Base-by-base conservation (phyloP, 2,329 filamentous ascomycete genomes). In the Cercospora sp. region DNA sequence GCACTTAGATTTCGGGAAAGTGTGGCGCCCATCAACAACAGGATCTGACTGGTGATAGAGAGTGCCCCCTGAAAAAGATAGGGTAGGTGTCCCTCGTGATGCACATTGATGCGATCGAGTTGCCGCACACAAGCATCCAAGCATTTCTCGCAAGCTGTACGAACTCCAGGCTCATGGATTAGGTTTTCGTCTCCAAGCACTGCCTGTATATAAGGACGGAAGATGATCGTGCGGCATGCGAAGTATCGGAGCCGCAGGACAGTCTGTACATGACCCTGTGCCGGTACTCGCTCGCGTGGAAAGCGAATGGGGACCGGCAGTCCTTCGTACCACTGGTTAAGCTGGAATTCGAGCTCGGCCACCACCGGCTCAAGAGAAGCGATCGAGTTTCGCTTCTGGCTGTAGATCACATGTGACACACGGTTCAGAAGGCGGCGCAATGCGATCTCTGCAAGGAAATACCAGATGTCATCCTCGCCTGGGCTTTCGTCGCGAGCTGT, bases 41-140 rank as follows among this genome's bases (percentile, higher is more conserved):
- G 83, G 1, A 90, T 91, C 79, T 95, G 92, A 5, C 91, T 93
- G 23, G 94, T 90, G 76, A 95, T 92, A 23, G 90, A 93, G 42
- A 95, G 84, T 8, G 91, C 91, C 18, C 91, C 91, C 81, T 94
- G 92, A 89, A 91, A 95, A 20, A 94, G 85, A 79, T 94, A 95
- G 12, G 91, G 91, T 82, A 95, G 89, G 77, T 94, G 91, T 61
- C 92, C 91, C 69, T 90, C 90, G 76, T 93, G 91, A 80, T 94
- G 91, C 73, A 90, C 90, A 64, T 86, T 85, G 71, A 94, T 90
- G 77, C 93, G 88, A 80, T 94, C 91, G 65, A 94, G 82, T 79
- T 95, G 92, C 72, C 90, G 86, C 71, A 94, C 86, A 65, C 90
- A 91, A 63, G 92, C 91, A 76, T 94, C 92, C 26, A 95, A 82